Percentiles rank a stretch among this genome's conserved stretches.
Evolutionary conservation across 1,139 yeast genomes (phyloP).

Genomic region (Pichia sp.): DNA sequence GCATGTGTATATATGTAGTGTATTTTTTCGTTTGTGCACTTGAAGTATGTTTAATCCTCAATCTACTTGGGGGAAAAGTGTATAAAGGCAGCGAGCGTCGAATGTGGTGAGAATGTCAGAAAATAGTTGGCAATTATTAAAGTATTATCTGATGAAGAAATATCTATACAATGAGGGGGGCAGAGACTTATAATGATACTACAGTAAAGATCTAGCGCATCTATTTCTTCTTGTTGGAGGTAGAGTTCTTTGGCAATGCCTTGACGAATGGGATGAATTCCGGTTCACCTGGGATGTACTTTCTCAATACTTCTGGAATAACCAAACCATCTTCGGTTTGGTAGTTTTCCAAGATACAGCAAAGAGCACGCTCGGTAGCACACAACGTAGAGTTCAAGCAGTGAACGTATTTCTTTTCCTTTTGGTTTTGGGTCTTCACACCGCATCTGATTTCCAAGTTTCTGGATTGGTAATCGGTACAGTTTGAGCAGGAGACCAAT

Average conservation of each 20-base stretch:
- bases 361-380: slow-evolving; percentile 97
- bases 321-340: slow-evolving; percentile 94
- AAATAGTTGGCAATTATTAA: neutral
- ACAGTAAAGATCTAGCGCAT: neutral
- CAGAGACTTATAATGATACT: neutral
- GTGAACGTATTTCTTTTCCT: slow-evolving; percentile 96
- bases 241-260: slow-evolving; percentile 91
- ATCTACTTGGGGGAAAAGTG: no score
- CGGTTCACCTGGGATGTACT: slow-evolving; percentile 96
- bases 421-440: slow-evolving; percentile 90
- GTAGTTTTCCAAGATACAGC: slow-evolving; percentile 95
- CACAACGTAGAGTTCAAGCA: slow-evolving; percentile 95
- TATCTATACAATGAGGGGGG: neutral
- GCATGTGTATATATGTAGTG: no score
- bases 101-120: neutral
- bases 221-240: slow-evolving; percentile 65
- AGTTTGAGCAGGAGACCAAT: slow-evolving; percentile 95
- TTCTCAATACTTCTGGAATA: slow-evolving; percentile 93
- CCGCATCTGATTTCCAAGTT: slow-evolving; percentile 98
- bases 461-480: slow-evolving; percentile 99
- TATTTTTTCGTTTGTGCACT: no score
- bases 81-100: no score
- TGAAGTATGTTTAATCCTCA: no score
- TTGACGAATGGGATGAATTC: slow-evolving; percentile 87
- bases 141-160: neutral